Evolutionary conservation across 129 eudicot genomes (phyloP), one percentile per base, ranked within the genome.

Genomic region (Flaveria brownii): DNA sequence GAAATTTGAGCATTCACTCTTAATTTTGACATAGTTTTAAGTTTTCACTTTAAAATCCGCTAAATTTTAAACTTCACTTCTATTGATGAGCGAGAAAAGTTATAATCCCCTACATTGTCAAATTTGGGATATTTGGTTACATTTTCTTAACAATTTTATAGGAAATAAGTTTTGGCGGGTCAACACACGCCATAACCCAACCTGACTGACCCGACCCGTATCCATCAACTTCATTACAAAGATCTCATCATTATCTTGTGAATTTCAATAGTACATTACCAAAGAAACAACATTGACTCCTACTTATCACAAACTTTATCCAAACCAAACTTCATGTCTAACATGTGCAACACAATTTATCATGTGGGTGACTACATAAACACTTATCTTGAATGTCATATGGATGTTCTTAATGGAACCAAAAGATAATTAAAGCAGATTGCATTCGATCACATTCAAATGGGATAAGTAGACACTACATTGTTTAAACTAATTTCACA

Each of bases 331-430:
- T 50, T 26, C 63, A 52, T 71, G 28, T 71, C 47, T 12, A 71
- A 71, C 47, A 50, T 71, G 46, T 28, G 30, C 20, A 6, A 12
- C 20, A 2, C 7, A 68, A 1, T 26, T 13, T 28, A 50, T 12
- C 18, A 25, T 11, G 39, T 36, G 57, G 39, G 36, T 50, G 26
- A 23, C 66, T 41, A 26, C 25, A 23, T 74, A 74, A 42, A 50
- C 36, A 69, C 49, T 43, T 43, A 43, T 78, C 76, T 69, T 68
- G 70, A 69, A 69, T 43, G 45, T 12, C 70, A 36, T 77, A 55
- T 39, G 11, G 6, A 63, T 47, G 72, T 33, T 63, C 14, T 20
- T 67, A 52, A 66, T 2, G 18, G 17, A 6, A 11, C 66, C 10
- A 0, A 50, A 28, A 30, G 17, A 4, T 8, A 75, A 47, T 33